Conservation (phyloP, 129 eudicot species). For the Centaurea solstitialis region DNA sequence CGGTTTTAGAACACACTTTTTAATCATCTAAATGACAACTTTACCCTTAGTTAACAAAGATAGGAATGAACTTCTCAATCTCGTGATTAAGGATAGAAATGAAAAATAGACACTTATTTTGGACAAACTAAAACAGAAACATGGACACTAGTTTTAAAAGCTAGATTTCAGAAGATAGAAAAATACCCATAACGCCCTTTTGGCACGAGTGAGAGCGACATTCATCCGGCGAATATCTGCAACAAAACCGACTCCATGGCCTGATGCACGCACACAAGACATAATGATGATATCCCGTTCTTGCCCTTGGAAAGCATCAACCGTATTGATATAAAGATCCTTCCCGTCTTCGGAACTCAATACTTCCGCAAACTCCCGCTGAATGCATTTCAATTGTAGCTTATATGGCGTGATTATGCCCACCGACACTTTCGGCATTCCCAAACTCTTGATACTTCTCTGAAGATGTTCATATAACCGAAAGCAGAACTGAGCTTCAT, state of each 20-base stretch:
- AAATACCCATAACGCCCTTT: slow-evolving; percentile 86
- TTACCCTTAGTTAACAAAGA: no score
- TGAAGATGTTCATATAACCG: slow-evolving; percentile 83
- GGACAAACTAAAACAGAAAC: no score
- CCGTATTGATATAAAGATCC: slow-evolving; percentile 86
- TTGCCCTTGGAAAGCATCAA: slow-evolving; percentile 98
- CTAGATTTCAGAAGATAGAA: background rate
- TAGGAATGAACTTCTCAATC: no score
- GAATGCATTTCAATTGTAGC: slow-evolving; percentile 88
- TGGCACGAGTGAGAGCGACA: slow-evolving; percentile 94
- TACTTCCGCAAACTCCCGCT: slow-evolving; percentile 82
- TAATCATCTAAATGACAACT: background rate
- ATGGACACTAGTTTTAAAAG: no score
- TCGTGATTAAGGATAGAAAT: background rate
- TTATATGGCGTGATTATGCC: slow-evolving; percentile 97
- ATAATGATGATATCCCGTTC: slow-evolving; percentile 97
- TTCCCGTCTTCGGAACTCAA: slow-evolving; percentile 78
- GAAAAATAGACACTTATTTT: no score
- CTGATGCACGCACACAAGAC: slow-evolving; percentile 98
- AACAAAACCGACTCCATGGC: slow-evolving; percentile 94
- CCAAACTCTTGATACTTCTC: slow-evolving; percentile 50
- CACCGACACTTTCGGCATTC: slow-evolving; percentile 69
- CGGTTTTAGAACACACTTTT: background rate
- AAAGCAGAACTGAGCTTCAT: slow-evolving; percentile 88
- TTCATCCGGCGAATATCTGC: slow-evolving; percentile 98